A percentile compares a stretch with the other conserved stretches of the same genome.
These are phyloP conservation scores for Phragmites australis DNA, from an alignment of 176 grass and related monocot species.

Conservation along the genomic window DNA sequence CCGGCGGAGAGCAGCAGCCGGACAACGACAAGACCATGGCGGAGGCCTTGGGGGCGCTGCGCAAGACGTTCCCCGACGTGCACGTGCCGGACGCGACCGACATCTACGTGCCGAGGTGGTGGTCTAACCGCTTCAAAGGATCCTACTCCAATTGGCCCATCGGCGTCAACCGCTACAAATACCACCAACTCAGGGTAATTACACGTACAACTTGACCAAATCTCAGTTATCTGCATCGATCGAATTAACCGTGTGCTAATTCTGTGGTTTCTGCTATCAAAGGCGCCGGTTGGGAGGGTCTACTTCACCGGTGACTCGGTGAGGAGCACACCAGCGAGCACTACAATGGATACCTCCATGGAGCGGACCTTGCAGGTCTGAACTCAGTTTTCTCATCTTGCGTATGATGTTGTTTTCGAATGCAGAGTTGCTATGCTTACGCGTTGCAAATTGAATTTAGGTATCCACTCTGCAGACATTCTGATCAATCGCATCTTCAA, in stretches of 20 bases:
- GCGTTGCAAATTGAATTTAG: not conserved
- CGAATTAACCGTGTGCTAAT: too few relatives aligned
- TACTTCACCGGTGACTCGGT: slow-evolving; percentile 86
- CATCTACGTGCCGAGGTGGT: slow-evolving; percentile 59
- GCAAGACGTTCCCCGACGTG: slow-evolving; percentile 50
- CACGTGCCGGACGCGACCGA: slow-evolving; percentile 58
- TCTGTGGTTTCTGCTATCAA: too few relatives aligned
- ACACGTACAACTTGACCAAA: too few relatives aligned
- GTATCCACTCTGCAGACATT: slow-evolving; percentile 23
- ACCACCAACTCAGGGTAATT: slow-evolving; percentile 71
- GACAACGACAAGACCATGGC: slow-evolving; percentile 58
- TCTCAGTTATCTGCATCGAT: too few relatives aligned
- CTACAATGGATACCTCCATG: slow-evolving; percentile 76
- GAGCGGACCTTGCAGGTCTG: slow-evolving; percentile 59
- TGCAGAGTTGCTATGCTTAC: not conserved
- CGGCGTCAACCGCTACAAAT: slow-evolving; percentile 63
- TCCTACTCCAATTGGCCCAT: slow-evolving; percentile 70
- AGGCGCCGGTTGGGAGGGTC: slow-evolving; percentile 70
- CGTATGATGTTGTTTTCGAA: not conserved
- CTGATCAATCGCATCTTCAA: slow-evolving; percentile 18
- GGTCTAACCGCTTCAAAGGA: slow-evolving; percentile 67
- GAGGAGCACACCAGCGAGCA: slow-evolving; percentile 67
- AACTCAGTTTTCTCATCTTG: not conserved
- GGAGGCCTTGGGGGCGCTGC: slow-evolving; percentile 56
- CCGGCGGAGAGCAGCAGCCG: slow-evolving; percentile 64